Conservation (phyloP, 129 eudicot genomes). For the Helichrysum umbraculigerum region DNA sequence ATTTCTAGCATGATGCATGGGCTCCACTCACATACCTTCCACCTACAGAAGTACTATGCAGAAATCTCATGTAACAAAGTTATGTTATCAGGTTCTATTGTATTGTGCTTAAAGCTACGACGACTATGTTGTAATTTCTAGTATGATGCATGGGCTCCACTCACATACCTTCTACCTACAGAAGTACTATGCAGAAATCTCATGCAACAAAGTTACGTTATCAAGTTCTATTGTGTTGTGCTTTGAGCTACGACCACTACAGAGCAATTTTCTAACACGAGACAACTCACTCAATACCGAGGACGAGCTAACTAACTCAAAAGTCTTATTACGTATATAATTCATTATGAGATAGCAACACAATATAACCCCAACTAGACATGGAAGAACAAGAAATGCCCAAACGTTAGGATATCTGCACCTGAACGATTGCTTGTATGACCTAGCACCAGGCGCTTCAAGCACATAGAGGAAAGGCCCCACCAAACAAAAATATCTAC, state of each 20-base stretch:
- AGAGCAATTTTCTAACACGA: background rate
- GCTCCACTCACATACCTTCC: background rate
- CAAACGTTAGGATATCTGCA: constrained; percentile 22
- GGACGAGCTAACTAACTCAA: constrained; percentile 11
- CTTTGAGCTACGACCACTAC: background rate
- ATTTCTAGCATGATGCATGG: background rate
- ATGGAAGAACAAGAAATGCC: constrained; percentile 1
- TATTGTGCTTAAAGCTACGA: background rate
- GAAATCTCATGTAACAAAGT: background rate
- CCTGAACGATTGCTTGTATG: constrained; percentile 87
- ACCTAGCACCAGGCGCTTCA: constrained; percentile 76
- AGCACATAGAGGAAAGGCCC: constrained; percentile 89
- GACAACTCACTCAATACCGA: background rate
- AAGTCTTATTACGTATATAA: background rate
- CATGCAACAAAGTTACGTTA: background rate
- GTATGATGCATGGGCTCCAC: background rate
- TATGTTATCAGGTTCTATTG: background rate
- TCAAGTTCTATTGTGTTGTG: background rate
- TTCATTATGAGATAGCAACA: background rate
- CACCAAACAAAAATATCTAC: constrained; percentile 85
- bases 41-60: too few relatives aligned
- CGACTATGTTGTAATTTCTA: background rate
- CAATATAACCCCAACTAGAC: background rate
- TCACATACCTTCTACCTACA: too few relatives aligned
- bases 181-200: background rate